These are phyloP conservation scores for Moricandia arvensis DNA, from an alignment of 345 rosid genomes.

Conservation along the genomic window DNA sequence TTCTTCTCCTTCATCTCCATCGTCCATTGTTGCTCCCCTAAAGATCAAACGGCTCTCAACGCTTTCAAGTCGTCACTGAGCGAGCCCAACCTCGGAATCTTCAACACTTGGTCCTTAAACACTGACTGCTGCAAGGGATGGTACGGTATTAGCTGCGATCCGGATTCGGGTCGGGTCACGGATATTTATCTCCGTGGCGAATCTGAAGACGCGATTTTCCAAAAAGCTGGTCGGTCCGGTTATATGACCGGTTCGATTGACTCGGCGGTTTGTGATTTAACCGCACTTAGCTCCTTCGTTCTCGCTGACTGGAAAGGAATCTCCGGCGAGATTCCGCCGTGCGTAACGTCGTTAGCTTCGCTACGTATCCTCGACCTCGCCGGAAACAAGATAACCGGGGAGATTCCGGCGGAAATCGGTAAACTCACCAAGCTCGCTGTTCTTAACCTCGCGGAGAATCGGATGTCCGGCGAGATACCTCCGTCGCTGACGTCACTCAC, in stretches of 20 bases:
- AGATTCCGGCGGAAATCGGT: constrained; percentile 64
- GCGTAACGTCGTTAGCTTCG: constrained; percentile 56
- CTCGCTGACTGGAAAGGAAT: constrained; percentile 92
- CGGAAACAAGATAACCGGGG: constrained; percentile 72
- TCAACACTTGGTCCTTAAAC: constrained; percentile 65
- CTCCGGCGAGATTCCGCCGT: constrained; percentile 66
- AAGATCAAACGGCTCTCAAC: constrained; percentile 58
- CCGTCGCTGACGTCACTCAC: constrained; percentile 55
- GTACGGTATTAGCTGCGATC: constrained; percentile 88
- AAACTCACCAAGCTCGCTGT: constrained; percentile 58
- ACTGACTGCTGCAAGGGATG: constrained; percentile 65
- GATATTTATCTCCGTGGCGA: constrained; percentile 88
- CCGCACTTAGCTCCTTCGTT: constrained; percentile 53
- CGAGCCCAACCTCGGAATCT: constrained; percentile 76
- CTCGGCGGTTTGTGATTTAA: constrained; percentile 70
- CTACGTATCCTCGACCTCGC: constrained; percentile 77
- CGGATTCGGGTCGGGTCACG: constrained; percentile 59
- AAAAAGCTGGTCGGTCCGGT: constrained; percentile 68
- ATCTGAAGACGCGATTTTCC: constrained; percentile 82
- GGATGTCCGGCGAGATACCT: constrained; percentile 65
- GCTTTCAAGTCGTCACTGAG: constrained; percentile 60
- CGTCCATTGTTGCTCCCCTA: constrained; percentile 50
- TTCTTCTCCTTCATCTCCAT: constrained; percentile 33
- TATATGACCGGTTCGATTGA: constrained; percentile 82
- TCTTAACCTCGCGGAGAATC: constrained; percentile 77